Percentiles rank a stretch among this genome's conserved stretches.
These are phyloP conservation scores for Ambrosiella beaveri DNA, from an alignment of 2,329 filamentous ascomycete genomes.

Conservation along the genomic window DNA sequence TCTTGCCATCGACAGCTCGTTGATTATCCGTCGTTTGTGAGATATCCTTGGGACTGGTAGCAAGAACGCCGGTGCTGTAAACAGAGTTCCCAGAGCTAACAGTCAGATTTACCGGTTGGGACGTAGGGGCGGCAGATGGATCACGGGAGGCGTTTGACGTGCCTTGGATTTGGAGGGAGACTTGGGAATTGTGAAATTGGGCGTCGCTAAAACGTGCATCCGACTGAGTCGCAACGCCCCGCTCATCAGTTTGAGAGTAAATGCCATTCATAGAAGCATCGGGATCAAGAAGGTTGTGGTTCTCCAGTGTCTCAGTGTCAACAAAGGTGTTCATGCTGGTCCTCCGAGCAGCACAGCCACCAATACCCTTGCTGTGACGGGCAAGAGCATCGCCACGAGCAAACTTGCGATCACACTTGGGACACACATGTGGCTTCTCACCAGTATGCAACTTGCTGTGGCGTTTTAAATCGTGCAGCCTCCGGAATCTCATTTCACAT, in stretches of 20 bases:
- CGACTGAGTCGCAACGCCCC: slow-evolving; percentile 24
- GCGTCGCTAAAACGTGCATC: slow-evolving; percentile 1
- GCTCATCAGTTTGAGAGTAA: slow-evolving; percentile 29
- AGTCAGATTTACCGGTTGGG: not conserved
- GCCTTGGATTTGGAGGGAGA: slow-evolving; percentile 10
- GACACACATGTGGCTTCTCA: slow-evolving; percentile 85
- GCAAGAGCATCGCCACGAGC: slow-evolving; percentile 88
- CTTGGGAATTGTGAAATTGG: slow-evolving; percentile 9
- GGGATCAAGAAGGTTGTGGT: slow-evolving; percentile 29
- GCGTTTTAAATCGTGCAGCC: slow-evolving; percentile 85
- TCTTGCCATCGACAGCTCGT: not conserved
- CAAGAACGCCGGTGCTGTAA: slow-evolving; percentile 58
- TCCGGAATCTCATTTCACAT: slow-evolving; percentile 83
- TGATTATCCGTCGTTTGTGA: slow-evolving; percentile 31
- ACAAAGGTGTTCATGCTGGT: slow-evolving; percentile 72
- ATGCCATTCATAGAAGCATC: slow-evolving; percentile 36
- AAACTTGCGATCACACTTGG: slow-evolving; percentile 87
- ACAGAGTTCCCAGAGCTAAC: slow-evolving; percentile 33
- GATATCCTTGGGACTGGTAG: slow-evolving; percentile 65
- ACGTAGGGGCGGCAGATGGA: slow-evolving; percentile 23
- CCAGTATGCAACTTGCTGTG: slow-evolving; percentile 95
- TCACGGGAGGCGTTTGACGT: not conserved
- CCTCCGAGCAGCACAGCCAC: slow-evolving; percentile 81
- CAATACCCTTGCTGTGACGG: slow-evolving; percentile 86
- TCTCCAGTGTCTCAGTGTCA: slow-evolving; percentile 56